These are phyloP conservation scores for Scopulariopsis brevicaulis DNA, from an alignment of 2,329 filamentous ascomycete species.

Conservation along the genomic window DNA sequence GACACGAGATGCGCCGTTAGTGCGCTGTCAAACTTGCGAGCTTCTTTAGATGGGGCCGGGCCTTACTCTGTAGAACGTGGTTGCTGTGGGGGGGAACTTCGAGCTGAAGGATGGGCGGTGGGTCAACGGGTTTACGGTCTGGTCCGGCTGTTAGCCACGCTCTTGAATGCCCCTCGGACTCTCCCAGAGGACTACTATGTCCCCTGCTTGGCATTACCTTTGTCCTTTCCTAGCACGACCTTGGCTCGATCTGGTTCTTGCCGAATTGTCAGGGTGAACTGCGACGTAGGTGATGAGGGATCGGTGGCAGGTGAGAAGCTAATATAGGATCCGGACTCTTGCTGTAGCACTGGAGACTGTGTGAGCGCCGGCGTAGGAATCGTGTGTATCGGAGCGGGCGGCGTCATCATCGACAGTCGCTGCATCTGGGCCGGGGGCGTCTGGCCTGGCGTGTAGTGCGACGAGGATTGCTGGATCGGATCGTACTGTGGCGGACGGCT, in stretches of 20 bases:
- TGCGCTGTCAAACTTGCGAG: background rate
- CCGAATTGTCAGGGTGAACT: slow-evolving; percentile 35
- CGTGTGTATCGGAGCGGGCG: slow-evolving; percentile 1
- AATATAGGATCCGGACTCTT: slow-evolving; percentile 1
- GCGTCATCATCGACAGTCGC: slow-evolving; percentile 4
- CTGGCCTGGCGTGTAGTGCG: slow-evolving; percentile 3
- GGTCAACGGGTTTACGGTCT: slow-evolving; percentile 82
- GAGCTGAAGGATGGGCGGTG: slow-evolving; percentile 74
- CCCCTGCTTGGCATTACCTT: slow-evolving; percentile 37
- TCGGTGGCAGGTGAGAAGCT: slow-evolving; percentile 2
- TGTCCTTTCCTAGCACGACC: slow-evolving; percentile 63
- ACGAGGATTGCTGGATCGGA: slow-evolving; percentile 1
- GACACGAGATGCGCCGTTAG: background rate
- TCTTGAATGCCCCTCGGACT: background rate
- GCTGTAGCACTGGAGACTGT: slow-evolving; percentile 2
- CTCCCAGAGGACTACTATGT: background rate
- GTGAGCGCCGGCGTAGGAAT: background rate
- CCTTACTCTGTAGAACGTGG: slow-evolving; percentile 19
- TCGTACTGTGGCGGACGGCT: slow-evolving; percentile 2
- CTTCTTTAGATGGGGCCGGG: background rate
- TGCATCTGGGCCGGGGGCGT: slow-evolving; percentile 3
- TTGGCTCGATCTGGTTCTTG: slow-evolving; percentile 59
- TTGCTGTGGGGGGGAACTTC: slow-evolving; percentile 24
- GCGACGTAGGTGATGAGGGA: slow-evolving; percentile 1
- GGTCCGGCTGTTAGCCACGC: background rate